These are phyloP conservation scores for Sporothrix schenckii DNA, from an alignment of 2,329 filamentous ascomycete species.

Conservation along the genomic window DNA sequence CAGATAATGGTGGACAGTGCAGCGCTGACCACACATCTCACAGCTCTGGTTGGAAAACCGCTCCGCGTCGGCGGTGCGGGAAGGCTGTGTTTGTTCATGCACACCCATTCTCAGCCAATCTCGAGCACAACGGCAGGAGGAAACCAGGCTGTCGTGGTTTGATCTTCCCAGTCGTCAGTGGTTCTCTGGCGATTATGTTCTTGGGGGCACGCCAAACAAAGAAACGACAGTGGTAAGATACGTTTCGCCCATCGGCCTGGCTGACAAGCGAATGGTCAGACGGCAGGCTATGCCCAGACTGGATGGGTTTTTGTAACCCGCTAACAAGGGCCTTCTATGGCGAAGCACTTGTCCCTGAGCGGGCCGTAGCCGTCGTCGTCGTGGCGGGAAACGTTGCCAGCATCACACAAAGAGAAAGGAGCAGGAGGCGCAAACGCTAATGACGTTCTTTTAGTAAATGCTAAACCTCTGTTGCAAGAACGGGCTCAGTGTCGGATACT, in stretches of 20 bases:
- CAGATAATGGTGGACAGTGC: background rate
- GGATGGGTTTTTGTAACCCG: background rate
- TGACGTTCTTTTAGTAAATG: constrained; percentile 18
- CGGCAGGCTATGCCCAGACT: background rate
- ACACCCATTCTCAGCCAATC: background rate
- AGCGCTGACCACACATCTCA: background rate
- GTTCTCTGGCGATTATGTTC: background rate
- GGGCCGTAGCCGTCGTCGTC: constrained; percentile 26
- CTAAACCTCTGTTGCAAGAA: background rate
- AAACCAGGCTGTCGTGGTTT: constrained; percentile 11
- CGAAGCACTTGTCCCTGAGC: constrained; percentile 24
- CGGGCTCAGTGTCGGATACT: background rate
- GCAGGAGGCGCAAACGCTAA: constrained; percentile 13
- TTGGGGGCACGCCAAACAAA: constrained; percentile 8
- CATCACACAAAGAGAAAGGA: background rate
- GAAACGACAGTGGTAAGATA: too few relatives aligned
- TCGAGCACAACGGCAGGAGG: background rate
- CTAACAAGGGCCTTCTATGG: background rate
- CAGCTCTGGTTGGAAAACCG: constrained; percentile 5
- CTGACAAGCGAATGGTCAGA: background rate
- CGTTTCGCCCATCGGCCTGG: background rate
- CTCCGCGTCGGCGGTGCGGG: background rate
- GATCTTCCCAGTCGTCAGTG: constrained; percentile 10
- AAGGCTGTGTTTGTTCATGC: constrained; percentile 26
- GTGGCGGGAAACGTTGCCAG: background rate